phyloP scores from a whole-genome alignment of 257 asterid species.

The Plantago major region DNA sequence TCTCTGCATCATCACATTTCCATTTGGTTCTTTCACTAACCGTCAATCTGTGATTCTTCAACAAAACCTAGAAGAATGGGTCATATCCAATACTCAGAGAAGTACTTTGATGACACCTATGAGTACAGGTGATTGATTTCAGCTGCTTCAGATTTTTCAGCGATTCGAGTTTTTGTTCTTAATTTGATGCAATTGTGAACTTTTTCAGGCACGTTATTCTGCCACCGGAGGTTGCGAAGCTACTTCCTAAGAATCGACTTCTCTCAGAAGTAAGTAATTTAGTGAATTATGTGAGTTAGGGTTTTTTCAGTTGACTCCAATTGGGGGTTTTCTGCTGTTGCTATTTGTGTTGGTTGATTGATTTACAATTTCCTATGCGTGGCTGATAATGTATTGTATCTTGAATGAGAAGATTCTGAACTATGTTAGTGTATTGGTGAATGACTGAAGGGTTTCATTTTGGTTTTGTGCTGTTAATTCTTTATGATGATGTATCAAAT shows the following conservation, averaged over 20 bases:
- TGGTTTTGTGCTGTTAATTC: too few relatives aligned
- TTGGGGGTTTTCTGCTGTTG: neutral
- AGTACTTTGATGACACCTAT: slow-evolving; percentile 30
- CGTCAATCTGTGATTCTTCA: neutral
- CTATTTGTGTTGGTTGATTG: neutral
- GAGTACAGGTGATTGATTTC: slow-evolving; percentile 17
- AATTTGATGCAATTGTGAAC: neutral
- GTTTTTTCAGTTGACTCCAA: neutral
- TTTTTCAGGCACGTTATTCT: slow-evolving; percentile 24
- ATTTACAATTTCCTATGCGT: neutral
- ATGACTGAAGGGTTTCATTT: too few relatives aligned
- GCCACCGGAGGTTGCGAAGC: slow-evolving; percentile 25
- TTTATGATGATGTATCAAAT: too few relatives aligned
- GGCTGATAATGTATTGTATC: neutral
- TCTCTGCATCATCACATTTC: neutral
- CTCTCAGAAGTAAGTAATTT: slow-evolving; percentile 19
- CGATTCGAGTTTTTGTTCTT: neutral
- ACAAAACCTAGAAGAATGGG: slow-evolving; percentile 14
- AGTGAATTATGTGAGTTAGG: neutral
- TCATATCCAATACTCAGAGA: slow-evolving; percentile 32
- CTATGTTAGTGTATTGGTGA: too few relatives aligned
- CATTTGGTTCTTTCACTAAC: neutral
- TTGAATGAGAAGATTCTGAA: too few relatives aligned
- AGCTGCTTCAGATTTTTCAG: neutral
- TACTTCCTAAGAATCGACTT: slow-evolving; percentile 27